These are phyloP conservation scores for Cupressus sempervirens DNA, from an alignment of 75 land plant genomes.

Conservation along the genomic window DNA sequence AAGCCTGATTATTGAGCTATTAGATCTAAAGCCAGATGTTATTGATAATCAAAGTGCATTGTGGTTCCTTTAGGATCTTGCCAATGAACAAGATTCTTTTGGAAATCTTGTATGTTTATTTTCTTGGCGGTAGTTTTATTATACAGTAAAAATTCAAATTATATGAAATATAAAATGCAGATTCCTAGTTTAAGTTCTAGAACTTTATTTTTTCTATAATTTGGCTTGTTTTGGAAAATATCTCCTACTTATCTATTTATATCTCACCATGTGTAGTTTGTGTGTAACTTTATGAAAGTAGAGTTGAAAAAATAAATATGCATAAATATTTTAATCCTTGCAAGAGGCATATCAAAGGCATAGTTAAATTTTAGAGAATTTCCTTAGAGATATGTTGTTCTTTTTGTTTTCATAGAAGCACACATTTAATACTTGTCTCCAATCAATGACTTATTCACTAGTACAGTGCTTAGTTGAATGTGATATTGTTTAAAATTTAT, in stretches of 20 bases:
- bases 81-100: constrained; percentile 77
- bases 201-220: not conserved
- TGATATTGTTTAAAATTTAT: not conserved
- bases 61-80: constrained; percentile 87
- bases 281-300: not conserved
- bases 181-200: not conserved
- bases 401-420: not conserved
- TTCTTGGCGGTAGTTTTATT: not conserved
- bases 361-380: not conserved
- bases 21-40: constrained; percentile 76
- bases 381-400: not conserved
- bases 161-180: not conserved
- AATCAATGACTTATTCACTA: not conserved
- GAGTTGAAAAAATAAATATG: not conserved
- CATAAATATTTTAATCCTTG: not conserved
- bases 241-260: too few relatives aligned
- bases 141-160: not conserved
- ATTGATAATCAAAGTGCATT: constrained; percentile 68
- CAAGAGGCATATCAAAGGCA: not conserved
- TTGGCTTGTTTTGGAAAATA: too few relatives aligned
- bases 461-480: not conserved
- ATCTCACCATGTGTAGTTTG: not conserved
- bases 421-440: not conserved
- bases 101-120: constrained; percentile 46
- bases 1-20: constrained; percentile 80